These are phyloP conservation scores for Fraxinus quadrangulata DNA, from an alignment of 257 asterid species.

Conservation along the genomic window DNA sequence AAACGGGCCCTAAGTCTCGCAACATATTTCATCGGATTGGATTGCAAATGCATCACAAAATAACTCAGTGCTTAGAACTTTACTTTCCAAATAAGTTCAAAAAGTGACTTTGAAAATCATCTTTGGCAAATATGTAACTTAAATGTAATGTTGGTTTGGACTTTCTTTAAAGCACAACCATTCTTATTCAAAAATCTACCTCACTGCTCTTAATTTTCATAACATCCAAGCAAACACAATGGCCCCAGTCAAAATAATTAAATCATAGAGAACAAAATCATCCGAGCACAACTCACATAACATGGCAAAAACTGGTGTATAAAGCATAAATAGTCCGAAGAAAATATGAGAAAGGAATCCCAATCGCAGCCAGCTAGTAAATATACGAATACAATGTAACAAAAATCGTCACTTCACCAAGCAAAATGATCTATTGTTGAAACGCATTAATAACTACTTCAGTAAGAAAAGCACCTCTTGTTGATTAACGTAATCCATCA, in stretches of 20 bases:
- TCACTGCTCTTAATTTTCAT: background rate
- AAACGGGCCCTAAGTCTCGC: too few relatives aligned
- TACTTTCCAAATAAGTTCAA: too few relatives aligned
- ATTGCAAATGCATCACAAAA: too few relatives aligned
- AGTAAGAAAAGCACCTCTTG: slow-evolving; percentile 5
- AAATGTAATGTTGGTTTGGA: too few relatives aligned
- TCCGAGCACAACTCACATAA: background rate
- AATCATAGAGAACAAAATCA: background rate
- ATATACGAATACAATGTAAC: slow-evolving; percentile 7
- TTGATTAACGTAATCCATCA: slow-evolving; percentile 8
- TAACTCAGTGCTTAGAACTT: too few relatives aligned
- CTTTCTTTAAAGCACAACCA: too few relatives aligned
- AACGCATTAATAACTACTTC: background rate
- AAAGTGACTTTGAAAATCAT: too few relatives aligned
- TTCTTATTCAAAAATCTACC: background rate
- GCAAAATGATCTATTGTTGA: background rate
- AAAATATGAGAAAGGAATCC: background rate
- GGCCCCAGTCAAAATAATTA: background rate
- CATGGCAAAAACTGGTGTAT: background rate
- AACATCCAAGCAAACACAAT: background rate
- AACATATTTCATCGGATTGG: too few relatives aligned
- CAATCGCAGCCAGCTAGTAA: slow-evolving; percentile 10
- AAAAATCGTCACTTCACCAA: background rate
- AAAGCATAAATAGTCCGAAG: background rate
- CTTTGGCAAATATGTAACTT: too few relatives aligned